Percentiles rank a stretch among this genome's conserved stretches.
Evolutionary conservation across 805 yeast genomes (phyloP).

Genomic region (Pichia scutulata): DNA sequence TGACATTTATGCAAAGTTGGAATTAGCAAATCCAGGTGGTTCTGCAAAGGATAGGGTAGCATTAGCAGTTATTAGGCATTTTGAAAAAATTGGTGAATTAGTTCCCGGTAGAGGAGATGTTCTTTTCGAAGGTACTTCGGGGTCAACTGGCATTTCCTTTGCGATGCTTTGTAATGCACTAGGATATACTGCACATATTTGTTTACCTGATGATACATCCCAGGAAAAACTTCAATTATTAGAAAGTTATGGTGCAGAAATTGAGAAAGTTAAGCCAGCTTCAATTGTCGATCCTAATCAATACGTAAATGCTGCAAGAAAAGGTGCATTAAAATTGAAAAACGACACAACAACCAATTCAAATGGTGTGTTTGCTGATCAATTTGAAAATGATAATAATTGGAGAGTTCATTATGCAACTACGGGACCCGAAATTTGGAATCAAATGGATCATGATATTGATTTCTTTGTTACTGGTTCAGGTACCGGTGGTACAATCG

Average conservation of each 20-base stretch:
- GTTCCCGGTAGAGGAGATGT: conserved; percentile 57
- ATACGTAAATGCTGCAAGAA: conserved; percentile 81
- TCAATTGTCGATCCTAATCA: conserved; percentile 90
- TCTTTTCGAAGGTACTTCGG: conserved; percentile 92
- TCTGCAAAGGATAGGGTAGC: conserved; percentile 96
- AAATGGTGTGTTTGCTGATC: conserved; percentile 84
- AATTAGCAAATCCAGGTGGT: conserved; percentile 85
- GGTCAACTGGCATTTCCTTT: conserved; percentile 92
- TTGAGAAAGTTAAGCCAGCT: conserved; percentile 88
- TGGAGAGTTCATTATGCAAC: conserved; percentile 77
- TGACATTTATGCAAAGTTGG: conserved; percentile 80
- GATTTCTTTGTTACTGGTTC: conserved; percentile 85
- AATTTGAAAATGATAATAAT: conserved; percentile 87
- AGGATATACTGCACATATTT: conserved; percentile 90
- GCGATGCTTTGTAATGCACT: conserved; percentile 84
- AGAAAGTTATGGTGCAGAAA: conserved; percentile 67
- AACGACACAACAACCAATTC: conserved; percentile 30
- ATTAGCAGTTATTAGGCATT: conserved; percentile 64
- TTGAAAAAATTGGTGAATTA: conserved; percentile 53
- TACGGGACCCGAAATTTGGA: conserved; percentile 91
- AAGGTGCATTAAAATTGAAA: conserved; percentile 49
- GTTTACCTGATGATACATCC: conserved; percentile 90
- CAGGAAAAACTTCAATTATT: conserved; percentile 71
- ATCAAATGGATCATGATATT: conserved; percentile 55
- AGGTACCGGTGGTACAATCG: conserved; percentile 95